A percentile compares a stretch with the other conserved stretches of the same genome.
phyloP scores from a whole-genome alignment of 352 stramenopile genomes.

The Phytophthora boehmeriae region DNA sequence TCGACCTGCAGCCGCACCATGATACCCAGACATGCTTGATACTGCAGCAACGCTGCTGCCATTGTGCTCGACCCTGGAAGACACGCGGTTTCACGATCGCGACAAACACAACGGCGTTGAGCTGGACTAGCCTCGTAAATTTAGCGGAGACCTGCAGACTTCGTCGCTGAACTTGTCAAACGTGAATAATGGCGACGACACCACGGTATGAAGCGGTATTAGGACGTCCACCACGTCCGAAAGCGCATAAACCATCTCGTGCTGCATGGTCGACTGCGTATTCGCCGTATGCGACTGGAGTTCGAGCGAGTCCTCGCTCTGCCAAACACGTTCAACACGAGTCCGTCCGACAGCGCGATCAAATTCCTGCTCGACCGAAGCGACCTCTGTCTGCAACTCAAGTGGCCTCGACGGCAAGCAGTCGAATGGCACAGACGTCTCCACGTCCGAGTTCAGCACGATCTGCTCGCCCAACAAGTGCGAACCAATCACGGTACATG shows the following conservation, averaged over 20 bases:
- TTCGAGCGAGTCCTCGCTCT: constrained; percentile 39
- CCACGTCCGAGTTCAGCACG: constrained; percentile 22
- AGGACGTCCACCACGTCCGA: constrained; percentile 28
- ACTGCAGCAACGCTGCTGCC: constrained; percentile 69
- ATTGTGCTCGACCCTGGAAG: constrained; percentile 25
- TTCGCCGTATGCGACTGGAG: constrained; percentile 25
- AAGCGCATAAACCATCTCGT: constrained; percentile 20
- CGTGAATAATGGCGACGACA: constrained; percentile 16
- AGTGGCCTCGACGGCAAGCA: constrained; percentile 27
- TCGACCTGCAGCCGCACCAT: constrained; percentile 79
- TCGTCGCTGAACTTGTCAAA: constrained; percentile 6
- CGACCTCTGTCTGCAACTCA: constrained; percentile 47
- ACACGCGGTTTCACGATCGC: constrained; percentile 22
- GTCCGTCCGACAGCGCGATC: background rate
- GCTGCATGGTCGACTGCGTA: constrained; percentile 22
- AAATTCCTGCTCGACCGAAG: constrained; percentile 22
- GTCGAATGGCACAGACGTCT: constrained; percentile 17
- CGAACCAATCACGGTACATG: constrained; percentile 39
- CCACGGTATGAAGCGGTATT: background rate
- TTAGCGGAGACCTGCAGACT: constrained; percentile 7
- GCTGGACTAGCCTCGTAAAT: constrained; percentile 19
- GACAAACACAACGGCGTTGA: background rate
- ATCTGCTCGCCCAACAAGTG: constrained; percentile 45
- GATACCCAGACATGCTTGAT: constrained; percentile 79
- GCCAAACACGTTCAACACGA: constrained; percentile 29